phyloP scores from a whole-genome alignment of 768 basidiomycete species.

The Panaeolus papilionaceus region DNA sequence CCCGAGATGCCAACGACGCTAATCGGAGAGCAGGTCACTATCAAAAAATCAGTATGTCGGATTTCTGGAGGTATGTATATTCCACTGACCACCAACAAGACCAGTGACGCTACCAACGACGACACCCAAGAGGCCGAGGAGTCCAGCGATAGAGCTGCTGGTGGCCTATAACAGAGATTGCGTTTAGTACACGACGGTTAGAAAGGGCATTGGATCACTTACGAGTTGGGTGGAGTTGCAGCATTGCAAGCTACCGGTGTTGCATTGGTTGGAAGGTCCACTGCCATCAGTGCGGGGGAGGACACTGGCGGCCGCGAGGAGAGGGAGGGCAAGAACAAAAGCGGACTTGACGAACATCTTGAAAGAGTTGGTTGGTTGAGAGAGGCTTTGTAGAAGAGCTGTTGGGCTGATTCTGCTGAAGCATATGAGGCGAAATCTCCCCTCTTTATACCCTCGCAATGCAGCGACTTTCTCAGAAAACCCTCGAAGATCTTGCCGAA shows the following conservation, averaged over 20 bases:
- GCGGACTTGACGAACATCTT: conserved; percentile 29
- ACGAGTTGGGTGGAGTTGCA: conserved; percentile 30
- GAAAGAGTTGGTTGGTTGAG: conserved; percentile 8
- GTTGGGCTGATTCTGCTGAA: conserved; percentile 23
- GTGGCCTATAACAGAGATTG: background rate
- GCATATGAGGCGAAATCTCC: background rate
- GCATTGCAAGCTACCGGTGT: conserved; percentile 34
- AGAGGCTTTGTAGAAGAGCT: conserved; percentile 15
- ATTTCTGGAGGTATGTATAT: background rate
- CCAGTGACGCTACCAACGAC: conserved; percentile 32
- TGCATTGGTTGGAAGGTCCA: conserved; percentile 36
- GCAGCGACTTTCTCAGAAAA: conserved; percentile 18
- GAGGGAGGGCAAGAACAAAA: conserved; percentile 30
- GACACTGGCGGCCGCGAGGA: conserved; percentile 30
- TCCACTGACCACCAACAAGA: conserved; percentile 24
- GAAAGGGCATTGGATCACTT: conserved; percentile 17
- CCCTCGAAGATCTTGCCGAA: conserved; percentile 1
- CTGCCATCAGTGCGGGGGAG: conserved; percentile 23
- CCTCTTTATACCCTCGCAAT: conserved; percentile 20
- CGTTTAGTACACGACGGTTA: background rate
- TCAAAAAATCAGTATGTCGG: background rate
- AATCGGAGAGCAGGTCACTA: conserved; percentile 38
- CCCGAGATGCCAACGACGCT: conserved; percentile 30
- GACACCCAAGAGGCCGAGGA: conserved; percentile 41
- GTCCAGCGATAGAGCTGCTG: conserved; percentile 21